Percentiles rank a stretch among this genome's conserved stretches.
These are phyloP conservation scores for Aspergillus transmontanensis DNA, from an alignment of 2,329 filamentous ascomycete genomes.

Conservation along the genomic window DNA sequence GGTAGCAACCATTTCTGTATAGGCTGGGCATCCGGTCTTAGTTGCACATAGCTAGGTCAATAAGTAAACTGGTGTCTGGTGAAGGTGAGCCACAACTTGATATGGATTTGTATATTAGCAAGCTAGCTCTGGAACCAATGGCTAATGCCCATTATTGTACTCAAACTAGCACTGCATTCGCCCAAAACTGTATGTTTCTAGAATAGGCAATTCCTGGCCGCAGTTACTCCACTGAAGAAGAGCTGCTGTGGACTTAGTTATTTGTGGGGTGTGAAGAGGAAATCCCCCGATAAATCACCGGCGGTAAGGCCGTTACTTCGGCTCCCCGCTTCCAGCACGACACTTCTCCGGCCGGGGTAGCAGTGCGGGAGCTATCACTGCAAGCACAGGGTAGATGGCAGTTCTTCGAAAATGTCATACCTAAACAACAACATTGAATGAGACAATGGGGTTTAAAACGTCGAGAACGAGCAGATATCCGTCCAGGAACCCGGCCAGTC, in stretches of 20 bases:
- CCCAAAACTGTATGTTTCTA: background rate
- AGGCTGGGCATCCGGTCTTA: background rate
- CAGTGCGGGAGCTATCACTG: background rate
- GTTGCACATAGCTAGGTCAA: background rate
- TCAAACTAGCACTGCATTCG: background rate
- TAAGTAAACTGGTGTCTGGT: background rate
- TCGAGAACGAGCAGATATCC: background rate
- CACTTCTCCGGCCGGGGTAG: constrained; percentile 1
- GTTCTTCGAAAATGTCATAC: background rate
- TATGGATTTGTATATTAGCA: background rate
- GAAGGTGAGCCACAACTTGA: background rate
- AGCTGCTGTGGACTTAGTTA: background rate
- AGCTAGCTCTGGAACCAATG: background rate
- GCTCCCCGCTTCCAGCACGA: background rate
- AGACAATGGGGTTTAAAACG: background rate
- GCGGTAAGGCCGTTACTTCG: background rate
- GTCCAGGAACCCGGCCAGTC: background rate
- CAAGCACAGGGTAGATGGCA: background rate
- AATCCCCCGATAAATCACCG: constrained; percentile 6
- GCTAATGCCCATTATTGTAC: no score
- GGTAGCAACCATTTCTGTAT: background rate
- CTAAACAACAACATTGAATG: background rate
- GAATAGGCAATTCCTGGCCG: background rate
- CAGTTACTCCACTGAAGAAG: background rate
- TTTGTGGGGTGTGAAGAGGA: background rate